Base-by-base conservation (phyloP, 495 filamentous ascomycete genomes). In the Neurospora tetraspora region DNA sequence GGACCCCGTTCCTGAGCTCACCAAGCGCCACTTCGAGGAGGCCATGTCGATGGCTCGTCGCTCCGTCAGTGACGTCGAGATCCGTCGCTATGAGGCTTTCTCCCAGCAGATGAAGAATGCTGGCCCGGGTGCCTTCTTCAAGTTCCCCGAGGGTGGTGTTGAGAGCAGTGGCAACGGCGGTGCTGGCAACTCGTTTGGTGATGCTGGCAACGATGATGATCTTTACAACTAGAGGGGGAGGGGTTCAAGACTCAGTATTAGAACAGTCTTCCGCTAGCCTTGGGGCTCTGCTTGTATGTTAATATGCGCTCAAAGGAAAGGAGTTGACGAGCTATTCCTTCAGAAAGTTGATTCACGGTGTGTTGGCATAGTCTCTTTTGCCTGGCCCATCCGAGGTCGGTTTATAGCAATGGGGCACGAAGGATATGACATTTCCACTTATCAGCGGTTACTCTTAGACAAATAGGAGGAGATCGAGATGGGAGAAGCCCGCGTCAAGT, bases 61-160 rank as follows among this genome's bases (percentile, higher is more conserved):
- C 80, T 98, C 96, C 16, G 96, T 99, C 77, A 94, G 88, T 73
- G 96, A 99, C 76, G 94, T 98, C 39, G 96, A 99, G 86, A 94
- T 99, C 77, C 91, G 96, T 74, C 91, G 94, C 71, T 99, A 99
- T 83, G 96, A 99, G 86, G 96, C 96, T 37, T 99, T 99, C 76
- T 92, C 96, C 39, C 96, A 98, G 86, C 95, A 93, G 81, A 92
- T 99, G 92, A 99, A 99, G 91, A 96, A 96, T 80, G 89, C 93
- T 53, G 93, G 96, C 69, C 94, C 94, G 70, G 95, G 94, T 81
- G 92, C 90, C 75, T 97, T 94, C 88, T 98, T 98, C 92, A 92
- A 95, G 81, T 98, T 98, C 90, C 96, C 95, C 31, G 87, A 89
- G 75, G 90, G 86, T 27, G 90, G 89, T 39, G 90, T 88, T 75